Evolutionary conservation across 805 yeast species (phyloP).

Genomic region (Candida rishiriensis): DNA sequence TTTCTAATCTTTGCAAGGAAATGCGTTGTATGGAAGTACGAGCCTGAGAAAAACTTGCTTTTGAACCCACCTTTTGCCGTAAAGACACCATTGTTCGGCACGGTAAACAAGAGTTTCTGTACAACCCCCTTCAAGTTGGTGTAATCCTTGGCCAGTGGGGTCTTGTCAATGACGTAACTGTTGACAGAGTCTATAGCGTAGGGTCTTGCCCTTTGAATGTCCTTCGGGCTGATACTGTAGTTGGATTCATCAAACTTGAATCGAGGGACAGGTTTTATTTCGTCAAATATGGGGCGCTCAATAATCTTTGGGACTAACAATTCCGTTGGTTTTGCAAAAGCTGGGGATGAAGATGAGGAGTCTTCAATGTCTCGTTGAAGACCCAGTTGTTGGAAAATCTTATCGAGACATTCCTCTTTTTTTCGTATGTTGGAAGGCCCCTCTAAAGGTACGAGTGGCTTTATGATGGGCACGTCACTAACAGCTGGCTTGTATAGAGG

Average conservation of each 20-base stretch:
- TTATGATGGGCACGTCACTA: too few species aligned
- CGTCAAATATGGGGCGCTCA: neutral
- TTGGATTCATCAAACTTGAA: constrained; percentile 7
- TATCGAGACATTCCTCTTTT: too few species aligned
- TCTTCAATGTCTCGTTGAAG: too few species aligned
- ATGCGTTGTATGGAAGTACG: constrained; percentile 20
- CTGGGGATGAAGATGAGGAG: too few species aligned
- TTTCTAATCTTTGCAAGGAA: constrained; percentile 26
- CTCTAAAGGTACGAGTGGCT: too few species aligned
- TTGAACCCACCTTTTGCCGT: constrained; percentile 8
- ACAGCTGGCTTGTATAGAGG: neutral
- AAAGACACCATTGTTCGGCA: constrained; percentile 4
- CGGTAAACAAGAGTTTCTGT: constrained; percentile 14
- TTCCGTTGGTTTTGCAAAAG: too few species aligned
- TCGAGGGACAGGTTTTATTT: neutral
- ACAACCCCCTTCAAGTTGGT: constrained; percentile 22
- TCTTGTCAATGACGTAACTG: constrained; percentile 8
- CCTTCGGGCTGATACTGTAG: constrained; percentile 5
- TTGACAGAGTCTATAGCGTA: constrained; percentile 12
- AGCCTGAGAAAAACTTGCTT: constrained; percentile 20
- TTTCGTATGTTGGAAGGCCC: too few species aligned
- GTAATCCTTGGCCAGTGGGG: constrained; percentile 10
- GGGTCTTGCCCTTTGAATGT: constrained; percentile 11
- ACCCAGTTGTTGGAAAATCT: too few species aligned
- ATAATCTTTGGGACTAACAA: neutral